Evolutionary conservation across 495 filamentous ascomycete genomes (phyloP).

Genomic region (Pseudevernia furfuracea): DNA sequence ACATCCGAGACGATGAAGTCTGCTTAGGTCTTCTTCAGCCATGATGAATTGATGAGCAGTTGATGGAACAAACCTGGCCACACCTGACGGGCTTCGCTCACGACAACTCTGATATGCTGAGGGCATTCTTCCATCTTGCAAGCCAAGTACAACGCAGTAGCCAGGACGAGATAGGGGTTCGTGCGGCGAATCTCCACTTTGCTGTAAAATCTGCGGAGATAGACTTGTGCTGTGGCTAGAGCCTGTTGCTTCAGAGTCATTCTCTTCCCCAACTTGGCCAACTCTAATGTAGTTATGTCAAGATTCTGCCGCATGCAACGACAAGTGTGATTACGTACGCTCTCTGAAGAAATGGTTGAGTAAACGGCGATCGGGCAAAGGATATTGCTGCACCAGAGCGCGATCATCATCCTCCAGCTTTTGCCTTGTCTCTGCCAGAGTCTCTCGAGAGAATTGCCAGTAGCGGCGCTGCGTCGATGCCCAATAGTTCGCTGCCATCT

Average conservation of each 20-base stretch:
- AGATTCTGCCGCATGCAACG: constrained; percentile 3
- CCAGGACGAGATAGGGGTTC: constrained; percentile 85
- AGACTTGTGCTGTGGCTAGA: constrained; percentile 89
- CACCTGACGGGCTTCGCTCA: constrained; percentile 72
- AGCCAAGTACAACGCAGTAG: constrained; percentile 88
- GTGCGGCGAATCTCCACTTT: constrained; percentile 86
- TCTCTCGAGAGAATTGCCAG: constrained; percentile 83
- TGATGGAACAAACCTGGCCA: constrained; percentile 59
- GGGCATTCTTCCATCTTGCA: constrained; percentile 99
- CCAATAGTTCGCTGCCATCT: constrained; percentile 97
- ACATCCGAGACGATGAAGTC: constrained; percentile 75
- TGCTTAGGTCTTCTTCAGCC: constrained; percentile 31
- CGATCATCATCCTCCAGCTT: constrained; percentile 66
- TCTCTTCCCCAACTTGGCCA: constrained; percentile 72
- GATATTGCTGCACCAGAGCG: constrained; percentile 62
- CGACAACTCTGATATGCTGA: constrained; percentile 85
- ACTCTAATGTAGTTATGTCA: constrained; percentile 45
- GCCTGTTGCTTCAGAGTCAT: constrained; percentile 77
- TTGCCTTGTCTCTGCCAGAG: constrained; percentile 63
- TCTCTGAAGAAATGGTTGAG: constrained; percentile 89
- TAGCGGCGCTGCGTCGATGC: constrained; percentile 79
- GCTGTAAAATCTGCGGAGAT: constrained; percentile 87
- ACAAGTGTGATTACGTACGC: constrained; percentile 46
- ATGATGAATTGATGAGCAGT: neutral
- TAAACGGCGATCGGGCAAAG: constrained; percentile 71